These are phyloP conservation scores for Tetraselmis striata DNA, from an alignment of 139 green algal species.

Conservation along the genomic window DNA sequence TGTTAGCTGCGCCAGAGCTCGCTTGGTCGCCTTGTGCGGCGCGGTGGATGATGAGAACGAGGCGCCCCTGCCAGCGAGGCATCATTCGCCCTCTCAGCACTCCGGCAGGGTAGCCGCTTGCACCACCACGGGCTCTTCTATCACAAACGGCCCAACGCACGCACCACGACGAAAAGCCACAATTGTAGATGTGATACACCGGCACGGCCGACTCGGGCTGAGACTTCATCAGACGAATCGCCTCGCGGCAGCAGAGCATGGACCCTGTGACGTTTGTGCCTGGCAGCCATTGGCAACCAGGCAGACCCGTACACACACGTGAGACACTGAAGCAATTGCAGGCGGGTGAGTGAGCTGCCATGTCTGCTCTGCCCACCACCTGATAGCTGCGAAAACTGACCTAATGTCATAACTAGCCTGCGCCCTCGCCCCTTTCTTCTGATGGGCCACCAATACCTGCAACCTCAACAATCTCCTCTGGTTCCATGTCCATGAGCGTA, in stretches of 20 bases:
- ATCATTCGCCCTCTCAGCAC: slow-evolving; percentile 4
- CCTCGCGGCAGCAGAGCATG: slow-evolving; percentile 38
- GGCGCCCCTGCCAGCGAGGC: slow-evolving; percentile 16
- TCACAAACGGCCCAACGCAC: too few relatives aligned
- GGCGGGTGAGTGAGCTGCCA: too few relatives aligned
- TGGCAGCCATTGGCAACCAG: too few relatives aligned
- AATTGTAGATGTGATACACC: slow-evolving; percentile 36
- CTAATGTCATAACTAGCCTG: too few relatives aligned
- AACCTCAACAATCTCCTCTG: slow-evolving; percentile 30
- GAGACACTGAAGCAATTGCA: too few relatives aligned
- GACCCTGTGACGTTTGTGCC: slow-evolving; percentile 47
- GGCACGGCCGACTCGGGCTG: slow-evolving; percentile 20
- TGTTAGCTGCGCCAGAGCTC: slow-evolving; percentile 46
- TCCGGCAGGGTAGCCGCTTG: too few relatives aligned
- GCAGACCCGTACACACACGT: too few relatives aligned
- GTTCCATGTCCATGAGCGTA: slow-evolving; percentile 21
- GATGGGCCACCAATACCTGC: too few relatives aligned
- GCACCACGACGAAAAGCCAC: background rate
- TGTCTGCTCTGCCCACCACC: too few relatives aligned
- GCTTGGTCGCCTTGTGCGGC: slow-evolving; percentile 59
- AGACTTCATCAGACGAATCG: slow-evolving; percentile 38
- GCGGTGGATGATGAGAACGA: slow-evolving; percentile 29
- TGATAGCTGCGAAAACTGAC: too few relatives aligned
- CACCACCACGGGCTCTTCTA: too few relatives aligned
- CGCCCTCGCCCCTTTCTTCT: too few relatives aligned